Conservation (phyloP, 2,329 filamentous ascomycete genomes). For the Sphaceloma murrayae region DNA sequence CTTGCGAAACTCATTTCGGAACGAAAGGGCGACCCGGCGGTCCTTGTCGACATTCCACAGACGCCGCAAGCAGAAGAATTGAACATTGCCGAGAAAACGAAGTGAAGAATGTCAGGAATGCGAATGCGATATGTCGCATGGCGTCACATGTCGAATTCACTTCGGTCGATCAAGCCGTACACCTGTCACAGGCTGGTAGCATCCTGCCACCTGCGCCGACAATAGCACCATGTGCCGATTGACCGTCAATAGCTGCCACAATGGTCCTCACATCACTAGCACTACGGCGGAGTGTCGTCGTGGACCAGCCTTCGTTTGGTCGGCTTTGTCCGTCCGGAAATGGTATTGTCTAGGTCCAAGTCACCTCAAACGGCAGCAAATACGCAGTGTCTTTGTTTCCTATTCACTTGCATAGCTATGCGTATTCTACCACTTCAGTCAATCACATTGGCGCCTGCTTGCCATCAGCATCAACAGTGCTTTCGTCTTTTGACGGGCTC, state of each 20-base stretch:
- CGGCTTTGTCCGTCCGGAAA: constrained; percentile 13
- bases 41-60: constrained; percentile 38
- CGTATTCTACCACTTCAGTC: neutral
- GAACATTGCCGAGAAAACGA: constrained; percentile 22
- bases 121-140: constrained; percentile 2
- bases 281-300: neutral
- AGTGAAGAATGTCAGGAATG: constrained; percentile 6
- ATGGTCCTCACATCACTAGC: neutral
- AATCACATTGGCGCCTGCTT: neutral
- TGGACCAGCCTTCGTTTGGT: neutral
- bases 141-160: constrained; percentile 7
- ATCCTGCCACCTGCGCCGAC: constrained; percentile 14
- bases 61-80: constrained; percentile 38
- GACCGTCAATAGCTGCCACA: neutral
- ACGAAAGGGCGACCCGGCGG: constrained; percentile 35
- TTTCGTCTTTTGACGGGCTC: neutral
- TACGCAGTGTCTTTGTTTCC: constrained; percentile 16
- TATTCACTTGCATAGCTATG: constrained; percentile 8
- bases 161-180: too few species aligned
- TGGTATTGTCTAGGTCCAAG: constrained; percentile 9
- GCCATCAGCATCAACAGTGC: neutral
- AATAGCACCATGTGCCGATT: neutral
- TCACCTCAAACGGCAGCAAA: constrained; percentile 20
- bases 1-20: constrained; percentile 31
- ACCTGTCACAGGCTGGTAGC: too few species aligned